Evolutionary conservation across 2,329 filamentous ascomycete genomes (phyloP), one percentile per base, ranked within the genome.

Genomic region (Acarospora socialis): DNA sequence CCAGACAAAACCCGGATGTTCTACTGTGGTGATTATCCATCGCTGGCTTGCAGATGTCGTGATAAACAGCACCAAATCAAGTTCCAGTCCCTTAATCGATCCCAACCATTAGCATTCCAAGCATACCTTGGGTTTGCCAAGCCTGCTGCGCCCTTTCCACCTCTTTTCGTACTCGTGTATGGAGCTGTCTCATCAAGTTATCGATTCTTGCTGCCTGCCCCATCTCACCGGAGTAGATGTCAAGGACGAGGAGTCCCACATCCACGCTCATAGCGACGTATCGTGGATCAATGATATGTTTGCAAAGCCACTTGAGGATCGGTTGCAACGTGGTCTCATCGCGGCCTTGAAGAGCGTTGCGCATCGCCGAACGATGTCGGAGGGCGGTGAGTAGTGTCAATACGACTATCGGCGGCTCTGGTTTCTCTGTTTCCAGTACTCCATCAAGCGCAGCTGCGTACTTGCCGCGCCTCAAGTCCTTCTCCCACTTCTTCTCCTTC

Each of bases 61-160:
- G 6, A 16, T 12, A 6, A 16, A 5, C 17, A 15, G 12, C 27
- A 19, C 13, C 12, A 29, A 19, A 7, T n/a, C n/a, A n/a, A n/a
- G n/a, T 7, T 19, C 12, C 27, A 16, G n/a, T 19, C 7, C 17
- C 7, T n/a, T n/a, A n/a, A n/a, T n/a, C n/a, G n/a, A 21, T 14
- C 17, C 61, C 65, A 32, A 68, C 63, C 46, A 79, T 71, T 41
- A 81, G 56, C 61, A 81, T 78, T 46, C 87, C 81, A 42, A 95
- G 58, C 86, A 95, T 94, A 2, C 87, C 90, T 43, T 70, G 70
- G 7, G 82, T 86, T 57, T 80, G 74, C 45, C 73, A 77, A 2
- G 87, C 86, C 49, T 80, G 68, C 56, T 93, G 81, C 14, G 83
- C 81, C 47, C 78, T 74, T 54, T 92, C 82, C 7, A 86, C 78